These are phyloP conservation scores for Aspergillus ustus DNA, from an alignment of 2,329 filamentous ascomycete species.

Conservation along the genomic window DNA sequence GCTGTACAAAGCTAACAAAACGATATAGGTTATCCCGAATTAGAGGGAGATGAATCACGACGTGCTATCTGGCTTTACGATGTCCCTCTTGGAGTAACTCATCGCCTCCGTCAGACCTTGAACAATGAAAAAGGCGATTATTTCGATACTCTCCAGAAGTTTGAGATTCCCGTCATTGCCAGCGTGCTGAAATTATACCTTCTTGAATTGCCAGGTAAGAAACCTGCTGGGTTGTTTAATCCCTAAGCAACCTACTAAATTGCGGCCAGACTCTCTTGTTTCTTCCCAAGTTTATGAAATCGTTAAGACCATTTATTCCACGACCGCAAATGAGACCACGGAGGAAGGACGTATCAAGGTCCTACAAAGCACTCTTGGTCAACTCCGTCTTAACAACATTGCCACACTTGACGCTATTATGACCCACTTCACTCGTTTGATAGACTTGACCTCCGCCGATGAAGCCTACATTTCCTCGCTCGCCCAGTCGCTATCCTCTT, in stretches of 20 bases:
- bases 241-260: conserved; percentile 15
- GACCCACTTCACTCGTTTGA: conserved; percentile 95
- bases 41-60: conserved; percentile 93
- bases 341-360: conserved; percentile 84
- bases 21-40: conserved; percentile 77
- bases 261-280: conserved; percentile 80
- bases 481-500: conserved; percentile 76
- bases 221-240: not conserved
- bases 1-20: conserved; percentile 12
- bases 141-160: conserved; percentile 78
- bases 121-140: conserved; percentile 85
- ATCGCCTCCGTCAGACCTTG: conserved; percentile 78
- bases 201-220: conserved; percentile 86
- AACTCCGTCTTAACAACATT: conserved; percentile 94
- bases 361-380: conserved; percentile 91
- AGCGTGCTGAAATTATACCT: conserved; percentile 93
- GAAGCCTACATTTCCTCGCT: conserved; percentile 80
- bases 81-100: conserved; percentile 81
- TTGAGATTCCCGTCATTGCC: conserved; percentile 92
- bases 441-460: conserved; percentile 94
- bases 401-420: conserved; percentile 97
- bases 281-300: conserved; percentile 99
- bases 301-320: conserved; percentile 93
- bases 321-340: conserved; percentile 73
- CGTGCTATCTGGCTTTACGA: conserved; percentile 94